Percentiles rank a stretch among this genome's conserved stretches.
Conservation (phyloP, 148 eudicot species). For the Cornus florida region DNA sequence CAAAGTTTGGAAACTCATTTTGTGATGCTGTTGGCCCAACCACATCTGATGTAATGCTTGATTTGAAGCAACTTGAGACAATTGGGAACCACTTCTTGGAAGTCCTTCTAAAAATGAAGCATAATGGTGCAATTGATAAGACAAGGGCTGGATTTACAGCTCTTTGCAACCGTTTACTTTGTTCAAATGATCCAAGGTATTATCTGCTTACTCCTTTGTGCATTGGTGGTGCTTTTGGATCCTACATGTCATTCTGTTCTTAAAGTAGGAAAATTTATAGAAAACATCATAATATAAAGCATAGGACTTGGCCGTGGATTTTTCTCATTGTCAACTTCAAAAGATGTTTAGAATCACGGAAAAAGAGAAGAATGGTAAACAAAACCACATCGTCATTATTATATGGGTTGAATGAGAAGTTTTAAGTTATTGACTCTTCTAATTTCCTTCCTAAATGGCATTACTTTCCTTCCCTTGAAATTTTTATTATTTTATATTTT, state of each 20-base stretch:
- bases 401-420: background rate
- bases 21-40: conserved; percentile 21
- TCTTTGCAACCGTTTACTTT: conserved; percentile 96
- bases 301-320: background rate
- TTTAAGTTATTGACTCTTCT: conserved; percentile 4
- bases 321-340: background rate
- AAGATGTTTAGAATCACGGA: background rate
- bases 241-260: background rate
- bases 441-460: background rate
- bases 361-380: background rate
- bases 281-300: too few species aligned
- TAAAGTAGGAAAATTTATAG: background rate
- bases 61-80: conserved; percentile 78
- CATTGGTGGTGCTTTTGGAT: background rate
- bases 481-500: too few species aligned
- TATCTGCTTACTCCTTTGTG: background rate
- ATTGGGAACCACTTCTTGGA: conserved; percentile 93
- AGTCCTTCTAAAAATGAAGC: conserved; percentile 96
- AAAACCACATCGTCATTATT: background rate
- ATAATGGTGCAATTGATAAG: conserved; percentile 97
- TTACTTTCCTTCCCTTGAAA: background rate
- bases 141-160: conserved; percentile 99
- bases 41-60: conserved; percentile 62
- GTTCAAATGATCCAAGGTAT: conserved; percentile 94
- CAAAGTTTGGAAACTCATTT: conserved; percentile 25